Base-by-base conservation (phyloP, 2,329 filamentous ascomycete species). In the Monosporascus sp. region DNA sequence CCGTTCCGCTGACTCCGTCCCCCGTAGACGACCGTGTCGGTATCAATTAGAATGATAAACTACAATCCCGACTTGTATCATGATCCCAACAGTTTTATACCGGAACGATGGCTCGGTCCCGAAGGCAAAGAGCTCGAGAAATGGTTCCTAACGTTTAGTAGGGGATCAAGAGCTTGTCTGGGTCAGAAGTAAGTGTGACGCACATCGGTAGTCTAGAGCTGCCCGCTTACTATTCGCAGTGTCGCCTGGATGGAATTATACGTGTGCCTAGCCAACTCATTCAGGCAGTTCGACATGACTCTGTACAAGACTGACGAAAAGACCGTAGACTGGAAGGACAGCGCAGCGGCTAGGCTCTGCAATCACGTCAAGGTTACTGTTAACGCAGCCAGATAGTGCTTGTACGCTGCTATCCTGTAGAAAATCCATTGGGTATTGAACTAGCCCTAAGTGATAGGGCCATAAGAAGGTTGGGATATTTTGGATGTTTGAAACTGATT, bases 91-190 rank as follows among this genome's bases (percentile, higher is more conserved):
- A 49, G 48, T 18, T 58, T 58, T 31, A 50, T 54, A 7, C 56
- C 56, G 7, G 56, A 58, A 31, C 51, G 56, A 24, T 58, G 56
- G 56, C 47, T 58, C 2, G 51, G 50, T 6, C 40, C 50, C 8
- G 43, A 50, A 6, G 48, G 48, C 5, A 57, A 57, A 35, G 49
- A 55, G 26, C 35, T 58, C 24, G 56, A 58, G 15, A 52, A 54
- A n/a, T 58, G 51, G 51, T 56, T 58, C 26, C 54, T 58, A 6
- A 46, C 49, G 18, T 58, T 58, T 18, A 51, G 54, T 28, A 58
- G 53, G 45, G 56, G 56, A 3, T 46, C 49, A 22, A 46, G 56
- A 31, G 50, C 45, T 24, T 58, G 56, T 17, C 40, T 58, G 5
- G 56, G 56, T n/a, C 18, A 52, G 7, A 58, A 58, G 53, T 57